These are phyloP conservation scores for Moringa oleifera DNA, from an alignment of 345 rosid species.

Conservation along the genomic window DNA sequence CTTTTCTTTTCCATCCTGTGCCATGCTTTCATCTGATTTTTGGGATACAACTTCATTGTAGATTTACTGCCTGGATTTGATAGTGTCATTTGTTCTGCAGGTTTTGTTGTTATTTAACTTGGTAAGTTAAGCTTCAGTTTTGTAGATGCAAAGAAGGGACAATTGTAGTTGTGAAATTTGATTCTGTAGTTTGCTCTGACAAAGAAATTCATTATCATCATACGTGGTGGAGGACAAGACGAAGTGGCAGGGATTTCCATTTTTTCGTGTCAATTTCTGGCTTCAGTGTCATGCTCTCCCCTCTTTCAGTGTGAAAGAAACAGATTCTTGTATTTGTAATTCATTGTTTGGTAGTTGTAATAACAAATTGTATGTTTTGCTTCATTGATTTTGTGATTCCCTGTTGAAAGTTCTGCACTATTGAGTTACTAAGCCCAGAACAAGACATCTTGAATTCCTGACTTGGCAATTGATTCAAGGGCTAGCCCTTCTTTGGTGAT, in stretches of 20 bases:
- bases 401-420: too few species aligned
- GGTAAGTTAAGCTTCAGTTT: slow-evolving; percentile 11
- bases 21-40: not conserved
- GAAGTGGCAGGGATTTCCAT: not conserved
- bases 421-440: too few species aligned
- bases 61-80: not conserved
- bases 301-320: not conserved
- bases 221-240: not conserved
- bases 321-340: not conserved
- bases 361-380: not conserved
- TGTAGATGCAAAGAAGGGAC: not conserved
- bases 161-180: slow-evolving; percentile 1
- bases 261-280: not conserved
- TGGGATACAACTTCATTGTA: not conserved
- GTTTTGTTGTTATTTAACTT: slow-evolving; percentile 12
- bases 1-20: not conserved
- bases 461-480: too few species aligned
- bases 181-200: not conserved
- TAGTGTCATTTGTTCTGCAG: slow-evolving; percentile 17
- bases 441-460: too few species aligned
- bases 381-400: too few species aligned
- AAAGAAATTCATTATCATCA: not conserved
- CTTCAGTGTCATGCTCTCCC: not conserved
- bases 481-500: too few species aligned
- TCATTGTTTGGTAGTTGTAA: not conserved